Conservation (phyloP, 2,329 filamentous ascomycete genomes). For the Apiospora pterosperma region DNA sequence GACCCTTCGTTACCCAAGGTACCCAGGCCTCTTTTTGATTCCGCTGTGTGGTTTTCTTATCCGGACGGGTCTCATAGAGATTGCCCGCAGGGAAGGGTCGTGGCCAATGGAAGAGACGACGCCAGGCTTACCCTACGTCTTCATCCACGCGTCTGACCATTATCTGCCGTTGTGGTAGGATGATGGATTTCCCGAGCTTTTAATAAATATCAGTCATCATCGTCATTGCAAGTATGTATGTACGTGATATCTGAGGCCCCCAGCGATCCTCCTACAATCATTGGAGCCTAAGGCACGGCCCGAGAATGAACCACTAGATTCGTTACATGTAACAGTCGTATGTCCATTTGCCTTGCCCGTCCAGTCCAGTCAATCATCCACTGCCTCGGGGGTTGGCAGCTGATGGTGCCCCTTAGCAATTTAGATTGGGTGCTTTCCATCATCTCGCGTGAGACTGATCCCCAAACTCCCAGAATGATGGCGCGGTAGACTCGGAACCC, state of each 20-base stretch:
- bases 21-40: too few species aligned
- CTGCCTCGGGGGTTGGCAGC: neutral
- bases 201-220: neutral
- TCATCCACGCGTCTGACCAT: neutral
- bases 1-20: neutral
- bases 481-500: neutral
- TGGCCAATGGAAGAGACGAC: neutral
- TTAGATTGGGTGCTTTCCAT: neutral
- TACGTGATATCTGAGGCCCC: neutral
- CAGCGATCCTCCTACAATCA: neutral
- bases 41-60: too few species aligned
- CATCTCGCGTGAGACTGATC: neutral
- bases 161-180: neutral
- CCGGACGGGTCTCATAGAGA: neutral
- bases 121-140: neutral
- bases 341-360: neutral
- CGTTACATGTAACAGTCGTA: neutral
- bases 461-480: neutral
- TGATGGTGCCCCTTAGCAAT: neutral
- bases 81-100: neutral
- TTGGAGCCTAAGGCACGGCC: constrained; percentile 1
- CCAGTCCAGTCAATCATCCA: neutral
- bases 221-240: neutral
- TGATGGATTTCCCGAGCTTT: neutral
- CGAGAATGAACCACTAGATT: neutral